Conservation (phyloP, 1,139 yeast genomes). For the Magnusiomyces tetraspermus region DNA sequence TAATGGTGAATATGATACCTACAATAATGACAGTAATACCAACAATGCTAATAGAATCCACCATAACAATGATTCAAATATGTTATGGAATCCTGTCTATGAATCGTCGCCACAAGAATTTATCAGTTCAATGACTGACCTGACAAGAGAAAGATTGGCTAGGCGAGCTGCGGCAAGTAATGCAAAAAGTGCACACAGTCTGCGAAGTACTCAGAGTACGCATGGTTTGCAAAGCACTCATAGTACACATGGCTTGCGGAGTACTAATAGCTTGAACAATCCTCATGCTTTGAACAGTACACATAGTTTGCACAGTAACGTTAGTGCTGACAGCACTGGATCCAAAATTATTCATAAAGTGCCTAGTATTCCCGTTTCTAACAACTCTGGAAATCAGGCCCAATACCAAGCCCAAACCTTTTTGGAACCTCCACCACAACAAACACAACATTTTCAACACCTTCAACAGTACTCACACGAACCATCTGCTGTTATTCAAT, state of each 20-base stretch:
- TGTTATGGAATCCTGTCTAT: conserved; percentile 1
- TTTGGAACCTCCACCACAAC: too few species aligned
- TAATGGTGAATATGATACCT: background rate
- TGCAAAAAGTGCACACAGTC: background rate
- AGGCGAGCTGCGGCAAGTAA: too few species aligned
- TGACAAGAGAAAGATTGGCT: background rate
- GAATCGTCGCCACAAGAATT: conserved; percentile 1
- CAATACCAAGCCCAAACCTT: background rate
- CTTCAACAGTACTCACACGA: background rate
- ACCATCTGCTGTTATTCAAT: background rate
- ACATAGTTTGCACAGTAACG: background rate
- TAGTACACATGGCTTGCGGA: too few species aligned
- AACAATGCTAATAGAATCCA: too few species aligned
- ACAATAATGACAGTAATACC: background rate
- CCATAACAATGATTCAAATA: too few species aligned
- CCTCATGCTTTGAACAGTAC: background rate
- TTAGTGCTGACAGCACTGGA: background rate
- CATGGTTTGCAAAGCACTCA: background rate
- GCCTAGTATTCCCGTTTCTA: background rate
- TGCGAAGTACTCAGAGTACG: background rate
- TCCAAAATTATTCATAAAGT: background rate
- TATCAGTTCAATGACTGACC: background rate
- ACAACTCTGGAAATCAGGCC: background rate
- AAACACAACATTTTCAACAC: too few species aligned
- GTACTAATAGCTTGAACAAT: too few species aligned